These are phyloP conservation scores for Dendryphion nanum DNA, from an alignment of 2,329 filamentous ascomycete species.

Conservation along the genomic window DNA sequence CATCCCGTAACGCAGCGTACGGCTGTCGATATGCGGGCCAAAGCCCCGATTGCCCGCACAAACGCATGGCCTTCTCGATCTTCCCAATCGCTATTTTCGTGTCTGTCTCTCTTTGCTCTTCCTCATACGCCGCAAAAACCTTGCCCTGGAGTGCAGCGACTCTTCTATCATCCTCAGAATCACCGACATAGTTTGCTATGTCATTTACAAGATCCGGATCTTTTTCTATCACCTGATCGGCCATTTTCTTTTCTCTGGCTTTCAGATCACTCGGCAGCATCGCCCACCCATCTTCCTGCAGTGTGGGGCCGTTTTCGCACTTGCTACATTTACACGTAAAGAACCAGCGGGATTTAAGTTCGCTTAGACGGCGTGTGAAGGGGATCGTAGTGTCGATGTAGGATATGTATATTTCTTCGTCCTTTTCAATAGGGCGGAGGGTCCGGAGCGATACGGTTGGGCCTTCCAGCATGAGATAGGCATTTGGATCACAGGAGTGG, in stretches of 20 bases:
- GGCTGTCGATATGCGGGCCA: slow-evolving; percentile 56
- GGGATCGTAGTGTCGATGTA: slow-evolving; percentile 60
- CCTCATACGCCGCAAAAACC: slow-evolving; percentile 24
- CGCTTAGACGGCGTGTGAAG: slow-evolving; percentile 48
- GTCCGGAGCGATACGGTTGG: slow-evolving; percentile 51
- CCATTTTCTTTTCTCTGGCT: slow-evolving; percentile 20
- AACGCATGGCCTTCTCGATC: slow-evolving; percentile 41
- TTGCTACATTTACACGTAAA: slow-evolving; percentile 58
- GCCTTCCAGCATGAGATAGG: slow-evolving; percentile 57
- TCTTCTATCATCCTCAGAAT: slow-evolving; percentile 21
- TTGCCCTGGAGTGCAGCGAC: slow-evolving; percentile 26
- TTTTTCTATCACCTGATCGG: slow-evolving; percentile 6
- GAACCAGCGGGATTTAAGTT: slow-evolving; percentile 56
- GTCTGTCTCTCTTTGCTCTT: slow-evolving; percentile 16
- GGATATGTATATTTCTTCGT: slow-evolving; percentile 60
- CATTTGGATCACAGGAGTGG: slow-evolving; percentile 63
- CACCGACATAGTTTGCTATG: slow-evolving; percentile 25
- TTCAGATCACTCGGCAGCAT: slow-evolving; percentile 28
- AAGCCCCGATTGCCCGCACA: slow-evolving; percentile 39
- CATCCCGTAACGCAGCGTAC: slow-evolving; percentile 53
- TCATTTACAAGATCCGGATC: slow-evolving; percentile 11
- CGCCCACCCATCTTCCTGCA: slow-evolving; percentile 44
- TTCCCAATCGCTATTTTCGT: slow-evolving; percentile 29
- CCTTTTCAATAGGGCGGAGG: slow-evolving; percentile 51
- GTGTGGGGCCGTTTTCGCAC: slow-evolving; percentile 42